Evolutionary conservation across 495 filamentous ascomycete species (phyloP), one percentile per base, ranked within the genome.

Genomic region (Hypoxylon intermedium): DNA sequence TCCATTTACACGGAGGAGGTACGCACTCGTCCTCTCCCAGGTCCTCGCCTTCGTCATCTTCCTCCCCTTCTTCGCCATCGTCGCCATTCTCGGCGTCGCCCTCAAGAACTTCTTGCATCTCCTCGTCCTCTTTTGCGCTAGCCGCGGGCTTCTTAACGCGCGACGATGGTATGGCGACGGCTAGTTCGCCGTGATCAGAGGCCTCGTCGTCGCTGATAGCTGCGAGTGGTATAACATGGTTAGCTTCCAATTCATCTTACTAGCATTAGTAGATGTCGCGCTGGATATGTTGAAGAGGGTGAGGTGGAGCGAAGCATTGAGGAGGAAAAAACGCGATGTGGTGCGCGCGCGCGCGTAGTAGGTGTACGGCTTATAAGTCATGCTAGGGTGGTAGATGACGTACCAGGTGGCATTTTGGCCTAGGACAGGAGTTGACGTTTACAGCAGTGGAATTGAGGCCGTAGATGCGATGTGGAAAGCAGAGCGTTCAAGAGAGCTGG

Each of bases 1-100:
- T 33, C 40, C n/a, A 42, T 36, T 45, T 42, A 12, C 26, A 28
- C 23, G 16, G 54, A 31, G 31, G 49, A 24, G 12, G 30, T 30
- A 67, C 74, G 40, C 67, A 80, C 77, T 76, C 79, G 53, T 78
- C 76, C 33, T 73, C 73, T 0, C 73, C 78, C 5, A 75, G 43
- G 7, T 75, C 69, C 13, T 75, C 33, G 33, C 11, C 72, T 15
- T 67, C 73, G 4, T 72, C 75, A 0, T 72, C 74, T 5, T 67
- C 72, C 1, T 70, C 64, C 0, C 69, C 76, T 21, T 74, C 74
- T 11, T 53, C 64, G 73, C 77, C 63, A 70, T 69, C 71, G 1
- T 72, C 65, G 18, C 42, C 67, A n/a, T 72, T 70, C 21, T 67
- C 48, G 2, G 57, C 37, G 0, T 66, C 60, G 6, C 41, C 58